phyloP scores from a whole-genome alignment of 805 yeast species.

The Sugiyamaella mastotermitis region DNA sequence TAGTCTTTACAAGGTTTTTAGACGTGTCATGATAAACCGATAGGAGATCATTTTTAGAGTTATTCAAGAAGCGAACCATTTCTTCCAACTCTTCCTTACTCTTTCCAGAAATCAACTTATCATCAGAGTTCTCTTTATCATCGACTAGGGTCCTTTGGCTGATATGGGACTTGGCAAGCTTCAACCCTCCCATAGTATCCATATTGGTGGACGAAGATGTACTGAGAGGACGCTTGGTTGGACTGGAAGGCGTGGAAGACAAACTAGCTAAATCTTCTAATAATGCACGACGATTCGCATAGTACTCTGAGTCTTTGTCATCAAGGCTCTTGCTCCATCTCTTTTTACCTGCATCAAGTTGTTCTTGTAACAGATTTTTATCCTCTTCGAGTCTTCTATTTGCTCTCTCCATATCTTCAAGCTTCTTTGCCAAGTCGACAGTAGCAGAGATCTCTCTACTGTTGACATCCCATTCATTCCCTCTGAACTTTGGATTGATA shows the following conservation, averaged over 20 bases:
- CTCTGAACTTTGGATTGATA: slow-evolving; percentile 16
- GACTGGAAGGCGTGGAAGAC: slow-evolving; percentile 15
- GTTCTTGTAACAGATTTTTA: slow-evolving; percentile 20
- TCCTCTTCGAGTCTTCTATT: slow-evolving; percentile 22
- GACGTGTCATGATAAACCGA: slow-evolving; percentile 24
- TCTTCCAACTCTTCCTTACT: slow-evolving; percentile 17
- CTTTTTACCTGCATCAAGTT: slow-evolving; percentile 21
- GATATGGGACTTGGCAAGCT: slow-evolving; percentile 1
- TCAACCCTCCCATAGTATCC: not conserved
- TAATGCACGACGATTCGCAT: slow-evolving; percentile 17
- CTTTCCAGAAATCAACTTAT: slow-evolving; percentile 6
- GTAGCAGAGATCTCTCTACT: slow-evolving; percentile 44
- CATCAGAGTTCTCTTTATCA: slow-evolving; percentile 14
- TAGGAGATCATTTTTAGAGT: slow-evolving; percentile 21
- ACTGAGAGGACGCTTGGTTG: slow-evolving; percentile 15
- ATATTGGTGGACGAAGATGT: slow-evolving; percentile 1
- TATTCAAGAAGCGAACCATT: slow-evolving; percentile 11
- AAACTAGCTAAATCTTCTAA: slow-evolving; percentile 18
- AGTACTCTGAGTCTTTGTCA: slow-evolving; percentile 20
- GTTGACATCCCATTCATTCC: slow-evolving; percentile 13
- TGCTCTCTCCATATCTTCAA: slow-evolving; percentile 28
- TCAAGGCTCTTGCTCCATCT: slow-evolving; percentile 23
- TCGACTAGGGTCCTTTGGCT: slow-evolving; percentile 9
- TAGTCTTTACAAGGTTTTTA: slow-evolving; percentile 19
- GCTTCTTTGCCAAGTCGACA: slow-evolving; percentile 24